phyloP scores from a whole-genome alignment of 2,329 filamentous ascomycete species.

The Neonectria punicea region DNA sequence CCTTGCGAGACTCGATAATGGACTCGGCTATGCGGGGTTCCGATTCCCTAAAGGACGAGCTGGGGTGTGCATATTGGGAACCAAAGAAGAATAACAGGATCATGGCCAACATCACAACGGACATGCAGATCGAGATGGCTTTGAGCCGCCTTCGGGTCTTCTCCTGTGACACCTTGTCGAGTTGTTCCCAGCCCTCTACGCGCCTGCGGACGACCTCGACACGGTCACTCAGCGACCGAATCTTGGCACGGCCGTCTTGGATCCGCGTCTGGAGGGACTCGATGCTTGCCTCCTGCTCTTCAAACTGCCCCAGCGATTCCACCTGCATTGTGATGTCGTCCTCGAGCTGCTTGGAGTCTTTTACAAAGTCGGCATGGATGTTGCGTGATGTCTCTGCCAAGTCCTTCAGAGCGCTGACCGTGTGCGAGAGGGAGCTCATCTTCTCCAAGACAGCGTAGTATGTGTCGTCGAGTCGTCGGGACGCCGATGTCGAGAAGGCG shows the following conservation, averaged over 20 bases:
- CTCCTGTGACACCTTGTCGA: conserved; percentile 75
- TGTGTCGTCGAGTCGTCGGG: conserved; percentile 75
- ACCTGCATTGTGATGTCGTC: conserved; percentile 71
- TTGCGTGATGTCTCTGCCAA: conserved; percentile 71
- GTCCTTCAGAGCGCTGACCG: conserved; percentile 72
- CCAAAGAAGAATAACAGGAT: conserved; percentile 55
- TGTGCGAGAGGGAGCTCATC: conserved; percentile 70
- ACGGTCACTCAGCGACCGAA: conserved; percentile 68
- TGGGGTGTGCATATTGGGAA: conserved; percentile 39
- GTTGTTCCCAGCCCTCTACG: conserved; percentile 74
- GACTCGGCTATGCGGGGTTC: conserved; percentile 36
- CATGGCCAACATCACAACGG: conserved; percentile 58
- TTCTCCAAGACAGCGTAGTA: conserved; percentile 81
- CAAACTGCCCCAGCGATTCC: conserved; percentile 69
- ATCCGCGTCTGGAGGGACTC: conserved; percentile 71
- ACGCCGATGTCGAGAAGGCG: conserved; percentile 69
- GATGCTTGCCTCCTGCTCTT: conserved; percentile 72
- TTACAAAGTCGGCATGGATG: conserved; percentile 67
- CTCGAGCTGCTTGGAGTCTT: conserved; percentile 68
- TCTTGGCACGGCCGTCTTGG: conserved; percentile 66
- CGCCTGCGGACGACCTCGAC: conserved; percentile 71
- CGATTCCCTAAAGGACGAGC: conserved; percentile 16
- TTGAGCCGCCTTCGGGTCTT: conserved; percentile 71
- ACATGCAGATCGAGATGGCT: conserved; percentile 71
- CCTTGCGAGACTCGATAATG: conserved; percentile 37